Base-by-base conservation (phyloP, 306 rosid genomes). In the Trifolium subterraneum region DNA sequence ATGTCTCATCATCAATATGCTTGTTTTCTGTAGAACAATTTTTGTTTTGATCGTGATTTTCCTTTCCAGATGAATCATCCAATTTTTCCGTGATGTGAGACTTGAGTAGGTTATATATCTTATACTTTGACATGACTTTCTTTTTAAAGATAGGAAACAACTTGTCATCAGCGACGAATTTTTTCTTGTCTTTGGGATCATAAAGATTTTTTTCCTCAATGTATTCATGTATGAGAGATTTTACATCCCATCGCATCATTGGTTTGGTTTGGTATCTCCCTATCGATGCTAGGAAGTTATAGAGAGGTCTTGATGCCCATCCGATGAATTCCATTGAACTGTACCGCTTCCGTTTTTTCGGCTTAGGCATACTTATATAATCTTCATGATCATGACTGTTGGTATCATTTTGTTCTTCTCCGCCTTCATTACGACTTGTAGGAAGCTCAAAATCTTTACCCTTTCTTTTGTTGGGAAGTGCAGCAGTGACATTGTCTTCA, bases 261-360 rank as follows among this genome's bases (percentile, higher is more conserved):
- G 80, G 82, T 71, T 83, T 47, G 58, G 60, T 79, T 79, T 74
- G 45, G 66, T 84, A 87, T 55, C 75, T 82, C 52, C 91, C 90
- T 59, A 85, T 76, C 31, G 87, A 93, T 69, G 29, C 60, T 18
- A 93, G 95, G 86, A 93, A 90, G 39, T 70, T 80, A 59, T 71
- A 45, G 36, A 93, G 90, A 51, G 90, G 84, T 74, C 87, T 83
- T 44, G 98, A 93, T 56, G 85, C 89, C 96, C 93, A 88, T 31
- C 87, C 86, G 1, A 15, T 3, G 16, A 80, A 78, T 31, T 81
- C 78, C 41, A 10, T 62, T 48, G 68, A 25, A 63, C 71, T 80
- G 11, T 71, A 38, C 16, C 23, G 61, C 75, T 80, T 88, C 69
- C 79, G 71, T 64, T 71, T 79, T 39, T 38, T 44, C 4, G 58